Evolutionary conservation across 2,329 filamentous ascomycete genomes (phyloP).

Genomic region (Hymenotorrendiella dingleyae): DNA sequence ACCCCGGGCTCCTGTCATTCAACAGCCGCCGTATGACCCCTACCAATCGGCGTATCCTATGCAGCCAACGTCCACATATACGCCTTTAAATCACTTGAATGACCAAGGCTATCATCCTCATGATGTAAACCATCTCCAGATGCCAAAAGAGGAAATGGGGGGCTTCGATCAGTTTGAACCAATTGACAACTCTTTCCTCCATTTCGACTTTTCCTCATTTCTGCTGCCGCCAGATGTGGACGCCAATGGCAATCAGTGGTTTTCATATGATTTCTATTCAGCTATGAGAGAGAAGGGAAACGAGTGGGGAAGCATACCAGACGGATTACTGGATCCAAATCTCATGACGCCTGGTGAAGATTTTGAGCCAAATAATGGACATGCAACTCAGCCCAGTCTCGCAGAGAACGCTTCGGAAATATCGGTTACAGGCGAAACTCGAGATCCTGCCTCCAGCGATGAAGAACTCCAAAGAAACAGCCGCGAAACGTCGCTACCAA

Average conservation of each 20-base stretch:
- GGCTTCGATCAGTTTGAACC: conserved; percentile 1
- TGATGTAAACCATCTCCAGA: background rate
- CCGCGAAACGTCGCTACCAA: conserved; percentile 12
- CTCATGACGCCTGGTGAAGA: conserved; percentile 4
- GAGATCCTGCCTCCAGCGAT: background rate
- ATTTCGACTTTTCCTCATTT: conserved; percentile 19
- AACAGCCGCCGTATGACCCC: background rate
- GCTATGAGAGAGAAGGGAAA: conserved; percentile 22
- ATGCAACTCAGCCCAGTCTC: background rate
- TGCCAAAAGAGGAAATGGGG: background rate
- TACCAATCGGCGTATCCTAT: background rate
- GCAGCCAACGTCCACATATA: background rate
- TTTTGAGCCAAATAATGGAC: background rate
- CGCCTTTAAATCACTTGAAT: background rate
- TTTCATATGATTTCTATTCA: conserved; percentile 23
- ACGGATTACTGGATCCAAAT: conserved; percentile 6
- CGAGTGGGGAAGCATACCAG: conserved; percentile 11
- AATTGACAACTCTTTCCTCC: background rate
- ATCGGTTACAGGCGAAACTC: background rate
- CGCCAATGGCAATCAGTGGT: conserved; percentile 15
- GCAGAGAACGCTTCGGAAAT: background rate
- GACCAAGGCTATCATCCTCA: background rate
- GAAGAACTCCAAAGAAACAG: background rate
- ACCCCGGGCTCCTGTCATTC: no score
- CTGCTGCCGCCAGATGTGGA: conserved; percentile 13